Evolutionary conservation across 2,329 filamentous ascomycete genomes (phyloP), one percentile per base, ranked within the genome.

Genomic region (Diplodia sapinea): DNA sequence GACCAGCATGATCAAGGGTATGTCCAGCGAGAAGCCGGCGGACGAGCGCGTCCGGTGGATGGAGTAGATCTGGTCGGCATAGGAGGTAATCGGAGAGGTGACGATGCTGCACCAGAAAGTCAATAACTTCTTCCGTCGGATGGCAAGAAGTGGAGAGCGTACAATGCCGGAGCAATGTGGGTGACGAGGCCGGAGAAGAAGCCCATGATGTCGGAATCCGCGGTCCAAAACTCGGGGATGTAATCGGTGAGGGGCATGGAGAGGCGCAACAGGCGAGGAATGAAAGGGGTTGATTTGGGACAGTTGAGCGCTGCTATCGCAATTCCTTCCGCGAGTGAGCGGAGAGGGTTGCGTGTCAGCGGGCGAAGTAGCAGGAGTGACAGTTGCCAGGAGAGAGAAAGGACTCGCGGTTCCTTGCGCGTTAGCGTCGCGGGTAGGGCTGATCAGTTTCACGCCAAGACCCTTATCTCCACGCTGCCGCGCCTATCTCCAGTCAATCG

Each of bases 1-100:
- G 67, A 88, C 81, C 20, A 89, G 85, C 87, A 89, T 89, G 71
- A 89, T 89, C 72, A 89, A 77, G 17, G 87, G 87, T 47, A 89
- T 89, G 73, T 90, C 88, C 71, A 90, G 80, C 17, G 87, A 89
- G 78, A 90, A 90, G 38, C 88, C 88, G 40, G 84, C 85, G 4
- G 87, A 89, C 67, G 81, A 86, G 72, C 85, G 83, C 68, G 79
- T 84, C 71, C 83, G 83, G 78, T 89, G 84, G 73, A 89, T 89
- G 71, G 84, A 86, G 75, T 87, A 83, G 74, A 89, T 89, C 74
- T 90, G 88, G 76, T 90, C 88, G 69, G 86, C 84, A 79, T 90
- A 90, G 71, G 86, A 88, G 61, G 87, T 89, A 68, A 90, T 78
- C 9, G 88, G 88, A 8, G 87, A 88, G 9, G 86, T 83, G 64